phyloP scores from a whole-genome alignment of 176 grass and related monocot genomes.

The Ensete ventricosum region DNA sequence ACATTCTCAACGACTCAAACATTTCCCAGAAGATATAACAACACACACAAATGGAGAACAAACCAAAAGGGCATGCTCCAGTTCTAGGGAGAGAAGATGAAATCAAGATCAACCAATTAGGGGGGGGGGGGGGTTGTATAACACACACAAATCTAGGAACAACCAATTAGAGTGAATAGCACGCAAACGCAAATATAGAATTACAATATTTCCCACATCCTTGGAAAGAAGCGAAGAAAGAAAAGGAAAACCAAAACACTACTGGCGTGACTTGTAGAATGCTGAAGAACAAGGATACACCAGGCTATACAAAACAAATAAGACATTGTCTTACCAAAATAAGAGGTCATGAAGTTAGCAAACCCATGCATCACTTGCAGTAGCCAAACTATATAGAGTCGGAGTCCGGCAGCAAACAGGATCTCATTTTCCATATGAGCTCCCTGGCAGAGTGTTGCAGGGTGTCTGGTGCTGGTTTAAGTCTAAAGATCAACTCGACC shows the following conservation, averaged over 20 bases:
- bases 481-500: background rate
- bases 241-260: background rate
- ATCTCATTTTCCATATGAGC: constrained; percentile 3
- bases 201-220: constrained; percentile 11
- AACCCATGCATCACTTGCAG: constrained; percentile 7
- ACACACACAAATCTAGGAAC: background rate
- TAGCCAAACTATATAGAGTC: background rate
- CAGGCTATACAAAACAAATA: constrained; percentile 9
- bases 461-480: background rate
- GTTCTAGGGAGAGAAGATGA: background rate
- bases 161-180: background rate
- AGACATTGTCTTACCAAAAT: constrained; percentile 5
- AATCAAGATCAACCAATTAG: constrained; percentile 3
- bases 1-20: too few species aligned
- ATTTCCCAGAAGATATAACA: too few species aligned
- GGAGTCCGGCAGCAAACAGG: background rate
- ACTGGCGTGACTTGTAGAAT: background rate
- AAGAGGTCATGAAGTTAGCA: constrained; percentile 3
- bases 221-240: background rate
- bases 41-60: background rate
- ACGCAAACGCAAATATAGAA: background rate
- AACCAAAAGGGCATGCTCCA: constrained; percentile 21
- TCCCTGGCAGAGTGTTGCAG: background rate
- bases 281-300: background rate
- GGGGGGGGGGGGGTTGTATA: background rate